These are phyloP conservation scores for Zoysia matrella DNA, from an alignment of 202 grass and related monocot species.

Conservation along the genomic window DNA sequence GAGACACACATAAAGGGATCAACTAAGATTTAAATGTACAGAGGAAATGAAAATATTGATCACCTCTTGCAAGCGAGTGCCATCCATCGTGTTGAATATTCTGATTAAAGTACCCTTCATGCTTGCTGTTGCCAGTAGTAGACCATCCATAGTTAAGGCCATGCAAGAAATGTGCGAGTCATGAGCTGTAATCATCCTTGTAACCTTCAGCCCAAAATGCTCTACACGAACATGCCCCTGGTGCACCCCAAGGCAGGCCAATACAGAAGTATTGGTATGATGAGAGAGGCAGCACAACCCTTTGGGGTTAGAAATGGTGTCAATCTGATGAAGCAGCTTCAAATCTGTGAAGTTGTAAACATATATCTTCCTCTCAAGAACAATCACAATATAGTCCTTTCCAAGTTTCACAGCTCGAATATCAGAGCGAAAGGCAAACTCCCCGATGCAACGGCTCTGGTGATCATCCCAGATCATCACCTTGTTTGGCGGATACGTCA, in stretches of 20 bases:
- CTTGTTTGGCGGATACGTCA: conserved; percentile 77
- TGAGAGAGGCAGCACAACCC: conserved; percentile 92
- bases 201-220: conserved; percentile 92
- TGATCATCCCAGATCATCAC: conserved; percentile 34
- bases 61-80: conserved; percentile 90
- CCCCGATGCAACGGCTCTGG: conserved; percentile 78
- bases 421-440: conserved; percentile 82
- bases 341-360: conserved; percentile 78
- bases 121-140: conserved; percentile 87
- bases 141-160: conserved; percentile 84
- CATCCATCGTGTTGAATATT: conserved; percentile 97
- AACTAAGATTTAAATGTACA: background rate
- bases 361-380: conserved; percentile 90
- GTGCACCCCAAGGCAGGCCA: conserved; percentile 80
- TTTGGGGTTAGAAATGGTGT: conserved; percentile 73
- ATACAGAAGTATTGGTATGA: conserved; percentile 76
- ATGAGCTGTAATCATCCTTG: conserved; percentile 78
- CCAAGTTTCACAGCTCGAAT: conserved; percentile 70
- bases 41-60: conserved; percentile 16
- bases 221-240: conserved; percentile 80
- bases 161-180: conserved; percentile 95
- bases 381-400: conserved; percentile 75
- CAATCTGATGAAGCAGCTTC: conserved; percentile 91
- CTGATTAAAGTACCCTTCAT: conserved; percentile 91
- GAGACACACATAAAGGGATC: background rate